Conservation (phyloP, 305 asterid species). For the Andrographis paniculata region DNA sequence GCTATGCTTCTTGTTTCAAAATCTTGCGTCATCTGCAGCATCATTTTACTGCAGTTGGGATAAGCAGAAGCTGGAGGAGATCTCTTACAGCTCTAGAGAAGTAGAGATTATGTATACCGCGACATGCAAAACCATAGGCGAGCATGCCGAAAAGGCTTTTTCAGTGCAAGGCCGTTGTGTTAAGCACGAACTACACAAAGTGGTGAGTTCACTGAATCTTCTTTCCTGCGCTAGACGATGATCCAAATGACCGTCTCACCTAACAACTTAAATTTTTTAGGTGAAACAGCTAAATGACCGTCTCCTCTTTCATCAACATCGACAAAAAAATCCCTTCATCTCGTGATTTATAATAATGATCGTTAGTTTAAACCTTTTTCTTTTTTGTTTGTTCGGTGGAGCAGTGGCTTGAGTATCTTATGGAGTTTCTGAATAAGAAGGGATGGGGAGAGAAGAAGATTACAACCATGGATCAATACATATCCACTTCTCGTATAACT, state of each 20-base stretch:
- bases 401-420: slow-evolving; percentile 21
- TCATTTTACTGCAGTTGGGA: slow-evolving; percentile 23
- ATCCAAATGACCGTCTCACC: no score
- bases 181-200: slow-evolving; percentile 7
- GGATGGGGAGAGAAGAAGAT: slow-evolving; percentile 8
- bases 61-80: background rate
- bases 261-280: no score
- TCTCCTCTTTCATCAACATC: no score
- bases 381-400: background rate
- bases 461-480: slow-evolving; percentile 18
- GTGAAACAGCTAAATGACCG: no score
- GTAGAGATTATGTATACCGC: slow-evolving; percentile 15
- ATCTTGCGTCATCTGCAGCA: background rate
- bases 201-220: no score
- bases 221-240: background rate
- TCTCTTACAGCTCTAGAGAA: slow-evolving; percentile 10
- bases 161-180: slow-evolving; percentile 22
- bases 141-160: slow-evolving; percentile 18
- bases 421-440: slow-evolving; percentile 7
- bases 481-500: slow-evolving; percentile 6
- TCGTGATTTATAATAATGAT: no score
- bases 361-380: background rate
- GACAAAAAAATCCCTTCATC: no score
- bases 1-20: background rate
- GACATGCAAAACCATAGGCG: slow-evolving; percentile 14